Evolutionary conservation across 192 early-diverging fungal species (phyloP), one percentile per base, ranked within the genome.

Genomic region (Coemansia asiatica): DNA sequence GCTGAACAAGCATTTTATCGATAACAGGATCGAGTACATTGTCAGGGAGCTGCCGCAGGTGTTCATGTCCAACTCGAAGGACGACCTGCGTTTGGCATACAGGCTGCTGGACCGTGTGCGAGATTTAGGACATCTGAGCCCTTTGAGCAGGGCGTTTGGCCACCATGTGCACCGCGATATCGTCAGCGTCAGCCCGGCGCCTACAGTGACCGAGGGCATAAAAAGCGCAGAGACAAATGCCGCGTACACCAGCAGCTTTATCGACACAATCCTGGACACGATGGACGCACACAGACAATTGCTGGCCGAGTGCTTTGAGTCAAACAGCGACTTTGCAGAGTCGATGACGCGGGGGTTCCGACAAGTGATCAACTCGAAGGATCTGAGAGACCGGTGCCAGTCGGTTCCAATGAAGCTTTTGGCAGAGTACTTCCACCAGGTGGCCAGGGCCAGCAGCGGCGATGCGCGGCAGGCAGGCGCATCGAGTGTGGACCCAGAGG

Each of bases 201-300:
- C 56, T 21, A 59, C 56, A 21, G 56, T 7, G 2, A 40, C 4
- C 2, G 2, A 40, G 21, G 10, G 9, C 19, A n/a, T 4, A 6
- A 35, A 9, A n/a, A 59, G 56, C 27, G 13, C 56, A 0, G 36
- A 21, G 12, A 59, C 56, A 4, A 6, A 21, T 4, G 56, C 21
- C 6, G 18, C 56, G 5, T 59, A 59, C 36, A 59, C 56, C 23
- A 40, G 36, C 56, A 25, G 19, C 21, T 59, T 59, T 59, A 59
- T 59, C 15, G 56, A 59, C 33, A 38, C 2, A 21, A 59, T 59
- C 1, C 19, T 59, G 28, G 33, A 29, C 28, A 35, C 19, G 6
- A 38, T 59, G 31, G 56, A 59, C 18, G 21, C 12, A 19, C 22
- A 36, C 2, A 12, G n/a, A 22, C 56, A 40, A 35, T n/a, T 59